These are phyloP conservation scores for Coniophora puteana DNA, from an alignment of 1,284 basidiomycete genomes.

Conservation along the genomic window DNA sequence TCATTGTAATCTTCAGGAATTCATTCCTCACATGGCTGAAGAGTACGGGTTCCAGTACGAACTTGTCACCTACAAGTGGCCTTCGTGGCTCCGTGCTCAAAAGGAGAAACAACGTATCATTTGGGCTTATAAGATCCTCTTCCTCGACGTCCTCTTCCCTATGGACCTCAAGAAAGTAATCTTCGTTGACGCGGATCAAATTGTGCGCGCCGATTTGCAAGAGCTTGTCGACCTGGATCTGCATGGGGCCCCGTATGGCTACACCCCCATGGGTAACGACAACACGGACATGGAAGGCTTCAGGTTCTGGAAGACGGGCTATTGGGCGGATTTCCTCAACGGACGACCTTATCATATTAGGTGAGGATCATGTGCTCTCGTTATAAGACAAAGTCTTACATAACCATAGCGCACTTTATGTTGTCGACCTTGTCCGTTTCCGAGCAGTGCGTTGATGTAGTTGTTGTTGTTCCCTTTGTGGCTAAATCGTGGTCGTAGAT, in stretches of 20 bases:
- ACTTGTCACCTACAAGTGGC: constrained; percentile 98
- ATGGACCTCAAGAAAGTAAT: constrained; percentile 98
- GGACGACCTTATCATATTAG: constrained; percentile 91
- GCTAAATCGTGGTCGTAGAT: constrained; percentile 38
- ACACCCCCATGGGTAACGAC: constrained; percentile 97
- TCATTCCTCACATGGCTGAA: constrained; percentile 88
- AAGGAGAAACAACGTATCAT: constrained; percentile 98
- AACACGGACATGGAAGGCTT: constrained; percentile 95
- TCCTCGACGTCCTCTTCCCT: constrained; percentile 97
- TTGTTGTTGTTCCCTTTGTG: constrained; percentile 7
- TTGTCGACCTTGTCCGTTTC: constrained; percentile 95
- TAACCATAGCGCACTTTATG: constrained; percentile 79
- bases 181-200: constrained; percentile 97
- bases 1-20: constrained; percentile 56
- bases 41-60: constrained; percentile 96
- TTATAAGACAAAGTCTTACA: constrained; percentile 7
- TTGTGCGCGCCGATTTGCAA: constrained; percentile 92
- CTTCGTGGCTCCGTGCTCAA: constrained; percentile 93
- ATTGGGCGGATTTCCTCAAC: constrained; percentile 84
- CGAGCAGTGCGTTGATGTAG: constrained; percentile 55
- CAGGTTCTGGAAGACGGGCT: constrained; percentile 97
- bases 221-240: constrained; percentile 91
- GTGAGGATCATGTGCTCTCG: constrained; percentile 34
- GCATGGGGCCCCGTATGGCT: constrained; percentile 89
- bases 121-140: constrained; percentile 99